phyloP scores from a whole-genome alignment of 768 basidiomycete genomes.

The Pulveroboletus sp. region DNA sequence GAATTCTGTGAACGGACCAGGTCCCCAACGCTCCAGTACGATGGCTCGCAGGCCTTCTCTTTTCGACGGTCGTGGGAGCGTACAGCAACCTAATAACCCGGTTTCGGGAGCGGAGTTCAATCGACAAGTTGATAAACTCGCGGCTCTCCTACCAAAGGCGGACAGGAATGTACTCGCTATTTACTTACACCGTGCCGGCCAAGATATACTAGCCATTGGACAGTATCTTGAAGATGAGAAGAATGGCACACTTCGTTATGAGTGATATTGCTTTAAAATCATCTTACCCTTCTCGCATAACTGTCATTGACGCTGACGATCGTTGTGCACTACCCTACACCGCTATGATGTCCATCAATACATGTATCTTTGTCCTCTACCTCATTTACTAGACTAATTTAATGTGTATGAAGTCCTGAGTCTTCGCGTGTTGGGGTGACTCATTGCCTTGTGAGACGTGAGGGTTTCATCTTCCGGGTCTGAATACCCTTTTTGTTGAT shows the following conservation, averaged over 20 bases:
- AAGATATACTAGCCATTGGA: slow-evolving; percentile 82
- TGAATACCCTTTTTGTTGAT: slow-evolving; percentile 42
- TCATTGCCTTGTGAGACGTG: not conserved
- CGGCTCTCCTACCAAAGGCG: slow-evolving; percentile 67
- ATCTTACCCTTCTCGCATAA: not conserved
- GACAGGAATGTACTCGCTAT: slow-evolving; percentile 61
- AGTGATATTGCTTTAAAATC: slow-evolving; percentile 18
- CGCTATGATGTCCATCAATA: slow-evolving; percentile 6
- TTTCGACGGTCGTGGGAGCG: slow-evolving; percentile 21
- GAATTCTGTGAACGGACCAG: slow-evolving; percentile 12
- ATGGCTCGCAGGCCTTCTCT: slow-evolving; percentile 28
- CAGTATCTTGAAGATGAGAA: slow-evolving; percentile 83
- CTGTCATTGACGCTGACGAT: slow-evolving; percentile 11
- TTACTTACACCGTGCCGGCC: slow-evolving; percentile 69
- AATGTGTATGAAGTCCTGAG: slow-evolving; percentile 4
- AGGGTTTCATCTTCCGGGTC: slow-evolving; percentile 34
- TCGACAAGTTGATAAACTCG: slow-evolving; percentile 66
- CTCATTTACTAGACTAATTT: slow-evolving; percentile 16
- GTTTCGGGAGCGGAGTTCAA: slow-evolving; percentile 45
- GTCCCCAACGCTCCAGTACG: slow-evolving; percentile 30
- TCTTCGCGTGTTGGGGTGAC: not conserved
- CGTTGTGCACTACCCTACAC: slow-evolving; percentile 12
- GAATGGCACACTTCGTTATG: slow-evolving; percentile 53
- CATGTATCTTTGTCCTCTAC: slow-evolving; percentile 21
- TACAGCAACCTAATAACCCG: not conserved